These are phyloP conservation scores for Mortierella sp. DNA, from an alignment of 371 early-diverging fungal species.

Conservation along the genomic window DNA sequence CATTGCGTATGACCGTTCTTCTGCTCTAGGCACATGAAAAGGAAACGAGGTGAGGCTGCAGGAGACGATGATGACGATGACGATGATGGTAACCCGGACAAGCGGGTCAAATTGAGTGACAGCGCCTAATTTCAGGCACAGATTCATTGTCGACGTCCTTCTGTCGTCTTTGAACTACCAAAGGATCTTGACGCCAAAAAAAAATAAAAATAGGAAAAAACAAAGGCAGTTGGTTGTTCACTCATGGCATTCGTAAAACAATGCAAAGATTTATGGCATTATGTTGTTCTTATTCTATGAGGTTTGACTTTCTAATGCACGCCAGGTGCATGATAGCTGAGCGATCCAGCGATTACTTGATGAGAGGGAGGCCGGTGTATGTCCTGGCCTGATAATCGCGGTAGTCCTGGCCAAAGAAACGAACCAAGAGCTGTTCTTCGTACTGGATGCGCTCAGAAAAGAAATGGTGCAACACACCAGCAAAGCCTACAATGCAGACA, in stretches of 20 bases:
- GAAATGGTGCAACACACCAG: conserved; percentile 74
- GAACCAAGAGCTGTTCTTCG: conserved; percentile 79
- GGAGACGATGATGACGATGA: conserved; percentile 61
- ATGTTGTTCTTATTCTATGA: not conserved
- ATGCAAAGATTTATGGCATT: not conserved
- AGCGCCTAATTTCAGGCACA: conserved; percentile 8
- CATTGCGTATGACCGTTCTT: not conserved
- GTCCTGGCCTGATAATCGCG: conserved; percentile 62
- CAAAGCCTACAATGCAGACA: conserved; percentile 73
- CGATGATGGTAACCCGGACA: conserved; percentile 35
- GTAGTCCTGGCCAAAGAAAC: conserved; percentile 87
- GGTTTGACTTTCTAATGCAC: not conserved
- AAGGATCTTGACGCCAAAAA: not conserved
- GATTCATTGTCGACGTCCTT: not conserved
- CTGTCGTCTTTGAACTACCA: not conserved
- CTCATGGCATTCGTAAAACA: not conserved
- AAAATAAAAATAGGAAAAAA: not conserved
- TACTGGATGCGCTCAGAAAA: conserved; percentile 81
- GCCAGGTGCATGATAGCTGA: not conserved
- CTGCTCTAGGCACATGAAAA: conserved; percentile 60
- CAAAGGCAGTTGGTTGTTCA: too few relatives aligned
- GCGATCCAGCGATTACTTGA: conserved; percentile 26
- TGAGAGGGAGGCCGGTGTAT: conserved; percentile 67
- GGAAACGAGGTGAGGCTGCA: conserved; percentile 52
- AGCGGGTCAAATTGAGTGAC: conserved; percentile 32